Evolutionary conservation across 179 eudicot species (phyloP), one percentile per base, ranked within the genome.

Genomic region (Vitellaria paradoxa): DNA sequence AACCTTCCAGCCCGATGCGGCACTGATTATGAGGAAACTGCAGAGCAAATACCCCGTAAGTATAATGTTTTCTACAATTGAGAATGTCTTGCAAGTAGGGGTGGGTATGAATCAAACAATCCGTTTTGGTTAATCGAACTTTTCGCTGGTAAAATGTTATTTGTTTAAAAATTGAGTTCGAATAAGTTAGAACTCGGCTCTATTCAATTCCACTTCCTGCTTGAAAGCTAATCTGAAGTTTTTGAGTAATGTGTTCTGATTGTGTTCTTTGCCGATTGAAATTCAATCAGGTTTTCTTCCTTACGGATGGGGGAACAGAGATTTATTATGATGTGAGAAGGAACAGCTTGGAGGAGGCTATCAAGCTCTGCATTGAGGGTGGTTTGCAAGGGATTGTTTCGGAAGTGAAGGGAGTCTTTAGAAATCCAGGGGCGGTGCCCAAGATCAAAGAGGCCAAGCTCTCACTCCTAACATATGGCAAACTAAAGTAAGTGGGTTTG

Each of bases 331-430:
- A 96, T 37, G 88, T 79, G 9, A 85, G 99, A 69, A 83, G 97
- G 64, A 96, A 96, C 70, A 86, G 93, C 0, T 68, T 96, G 70
- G 98, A 96, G 47, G 99, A 91, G 80, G 98, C 96, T 14, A 68
- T 85, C 8, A 93, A 89, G 80, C 76, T 96, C 9, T 89, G 93
- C 62, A 68, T 87, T 56, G 92, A 89, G 63, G 99, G 99, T 74
- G 90, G 90, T 17, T 83, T 96, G 77, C 87, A 96, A 46, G 99
- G 99, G 65, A 90, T 96, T 86, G 99, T 96, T 23, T 90, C 95
- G 0, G 99, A 93, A 79, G 93, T 87, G 9, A 90, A 85, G 79
- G 98, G 98, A 0, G 75, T 93, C 4, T 87, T 96, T 21, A 88
- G 89, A 75, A 87, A 88, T 82, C 98, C 99, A 5, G 89, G 62